Conservation (phyloP, 2,329 filamentous ascomycete genomes). For the Clarireedia sp. region DNA sequence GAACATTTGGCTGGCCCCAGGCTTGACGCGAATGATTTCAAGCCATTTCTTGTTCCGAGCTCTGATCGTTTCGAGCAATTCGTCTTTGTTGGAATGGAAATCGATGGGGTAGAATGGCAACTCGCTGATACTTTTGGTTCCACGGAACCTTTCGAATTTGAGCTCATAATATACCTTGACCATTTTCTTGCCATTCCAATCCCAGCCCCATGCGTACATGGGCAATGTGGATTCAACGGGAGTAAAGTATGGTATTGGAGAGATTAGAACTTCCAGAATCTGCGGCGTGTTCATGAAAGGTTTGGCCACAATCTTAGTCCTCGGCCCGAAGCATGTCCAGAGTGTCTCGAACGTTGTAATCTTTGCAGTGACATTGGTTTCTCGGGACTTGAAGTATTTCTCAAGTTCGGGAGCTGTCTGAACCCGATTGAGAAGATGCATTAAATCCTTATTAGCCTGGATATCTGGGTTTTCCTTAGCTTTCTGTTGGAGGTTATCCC, state of each 20-base stretch:
- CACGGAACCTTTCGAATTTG: slow-evolving; percentile 3
- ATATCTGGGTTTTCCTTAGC: not conserved
- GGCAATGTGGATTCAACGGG: no score
- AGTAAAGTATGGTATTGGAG: no score
- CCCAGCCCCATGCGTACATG: slow-evolving; percentile 15
- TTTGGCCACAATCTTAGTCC: no score
- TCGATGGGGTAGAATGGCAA: not conserved
- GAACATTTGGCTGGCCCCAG: not conserved
- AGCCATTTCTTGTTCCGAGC: not conserved
- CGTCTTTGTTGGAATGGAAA: no score
- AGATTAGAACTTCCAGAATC: no score
- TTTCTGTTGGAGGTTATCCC: no score
- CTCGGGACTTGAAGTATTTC: slow-evolving; percentile 10
- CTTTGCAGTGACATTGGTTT: slow-evolving; percentile 15
- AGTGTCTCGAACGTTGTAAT: no score
- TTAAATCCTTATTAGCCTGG: not conserved
- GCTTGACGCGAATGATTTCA: not conserved
- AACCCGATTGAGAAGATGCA: slow-evolving; percentile 1
- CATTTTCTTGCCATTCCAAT: slow-evolving; percentile 9
- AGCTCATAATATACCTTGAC: slow-evolving; percentile 1
- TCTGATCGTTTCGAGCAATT: no score
- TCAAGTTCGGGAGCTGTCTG: slow-evolving; percentile 2
- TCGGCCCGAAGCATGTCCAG: no score
- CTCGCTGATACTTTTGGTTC: slow-evolving; percentile 4
- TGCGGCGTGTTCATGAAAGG: no score